These are phyloP conservation scores for Penicillium corylophilum DNA, from an alignment of 2,329 filamentous ascomycete species.

Conservation along the genomic window DNA sequence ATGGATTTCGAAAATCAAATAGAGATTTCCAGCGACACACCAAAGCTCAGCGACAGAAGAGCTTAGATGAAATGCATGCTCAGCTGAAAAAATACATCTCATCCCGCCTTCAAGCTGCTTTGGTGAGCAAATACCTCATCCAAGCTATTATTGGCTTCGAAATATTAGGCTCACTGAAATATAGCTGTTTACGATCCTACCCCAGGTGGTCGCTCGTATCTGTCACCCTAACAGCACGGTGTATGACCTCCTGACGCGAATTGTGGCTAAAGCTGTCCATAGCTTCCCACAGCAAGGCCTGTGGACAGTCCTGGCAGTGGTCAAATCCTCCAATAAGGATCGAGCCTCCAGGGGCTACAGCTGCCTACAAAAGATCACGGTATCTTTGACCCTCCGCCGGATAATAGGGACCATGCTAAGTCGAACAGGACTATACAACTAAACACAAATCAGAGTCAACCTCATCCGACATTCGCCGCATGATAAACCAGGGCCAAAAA, in stretches of 20 bases:
- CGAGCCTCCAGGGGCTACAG: slow-evolving; percentile 57
- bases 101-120: slow-evolving; percentile 47
- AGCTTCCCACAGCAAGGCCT: slow-evolving; percentile 87
- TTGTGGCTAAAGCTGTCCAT: slow-evolving; percentile 82
- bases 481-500: slow-evolving; percentile 77
- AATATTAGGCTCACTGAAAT: slow-evolving; percentile 10
- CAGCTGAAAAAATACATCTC: slow-evolving; percentile 76
- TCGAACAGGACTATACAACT: slow-evolving; percentile 50
- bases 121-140: slow-evolving; percentile 31
- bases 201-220: slow-evolving; percentile 94
- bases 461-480: slow-evolving; percentile 62
- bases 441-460: slow-evolving; percentile 43
- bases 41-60: slow-evolving; percentile 56
- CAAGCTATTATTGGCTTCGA: neutral
- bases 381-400: slow-evolving; percentile 16
- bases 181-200: slow-evolving; percentile 63
- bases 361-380: slow-evolving; percentile 43
- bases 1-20: neutral
- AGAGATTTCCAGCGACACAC: slow-evolving; percentile 50
- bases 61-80: slow-evolving; percentile 67
- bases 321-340: slow-evolving; percentile 74
- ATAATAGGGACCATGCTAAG: slow-evolving; percentile 13
- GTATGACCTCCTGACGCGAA: slow-evolving; percentile 71
- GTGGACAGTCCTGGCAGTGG: slow-evolving; percentile 86
- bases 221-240: slow-evolving; percentile 78